Percentiles rank a stretch among this genome's conserved stretches.
Conservation (phyloP, 306 rosid genomes). For the Cucurbita argyrosperma region DNA sequence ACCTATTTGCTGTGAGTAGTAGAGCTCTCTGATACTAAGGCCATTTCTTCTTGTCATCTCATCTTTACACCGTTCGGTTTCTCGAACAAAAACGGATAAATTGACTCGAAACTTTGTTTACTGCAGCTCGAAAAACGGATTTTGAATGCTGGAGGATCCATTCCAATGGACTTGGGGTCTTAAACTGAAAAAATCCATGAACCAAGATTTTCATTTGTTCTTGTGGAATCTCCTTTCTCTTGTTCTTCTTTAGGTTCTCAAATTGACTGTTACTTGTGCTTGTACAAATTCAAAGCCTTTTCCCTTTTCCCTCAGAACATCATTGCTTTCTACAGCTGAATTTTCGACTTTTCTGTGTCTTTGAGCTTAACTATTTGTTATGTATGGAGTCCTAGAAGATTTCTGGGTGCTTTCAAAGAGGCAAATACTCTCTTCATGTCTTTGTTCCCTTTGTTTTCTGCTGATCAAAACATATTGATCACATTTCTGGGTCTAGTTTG, state of each 20-base stretch:
- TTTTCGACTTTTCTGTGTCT: neutral
- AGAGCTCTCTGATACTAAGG: neutral
- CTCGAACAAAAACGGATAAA: neutral
- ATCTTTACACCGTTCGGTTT: neutral
- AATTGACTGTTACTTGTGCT: constrained; percentile 25
- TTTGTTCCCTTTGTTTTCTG: neutral
- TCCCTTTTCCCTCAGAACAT: neutral
- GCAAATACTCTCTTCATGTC: neutral
- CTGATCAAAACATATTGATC: neutral
- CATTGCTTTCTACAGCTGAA: constrained; percentile 1
- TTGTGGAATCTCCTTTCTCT: constrained; percentile 25
- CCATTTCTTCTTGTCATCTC: neutral
- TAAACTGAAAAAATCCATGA: constrained; percentile 5
- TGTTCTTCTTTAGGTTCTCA: constrained; percentile 21
- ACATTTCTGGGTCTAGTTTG: neutral
- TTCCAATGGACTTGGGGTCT: constrained; percentile 50
- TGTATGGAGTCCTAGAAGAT: neutral
- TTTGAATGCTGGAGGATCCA: constrained; percentile 84
- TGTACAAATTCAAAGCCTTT: constrained; percentile 24
- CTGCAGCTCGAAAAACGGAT: constrained; percentile 92
- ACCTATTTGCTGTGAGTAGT: constrained; percentile 47
- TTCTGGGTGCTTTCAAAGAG: constrained; percentile 1
- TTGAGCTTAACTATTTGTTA: neutral
- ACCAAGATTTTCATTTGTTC: neutral
- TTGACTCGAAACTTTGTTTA: constrained; percentile 1